A percentile compares a stretch with the other conserved stretches of the same genome.
phyloP scores from a whole-genome alignment of 495 filamentous ascomycete species.

The Daldinia childiae region DNA sequence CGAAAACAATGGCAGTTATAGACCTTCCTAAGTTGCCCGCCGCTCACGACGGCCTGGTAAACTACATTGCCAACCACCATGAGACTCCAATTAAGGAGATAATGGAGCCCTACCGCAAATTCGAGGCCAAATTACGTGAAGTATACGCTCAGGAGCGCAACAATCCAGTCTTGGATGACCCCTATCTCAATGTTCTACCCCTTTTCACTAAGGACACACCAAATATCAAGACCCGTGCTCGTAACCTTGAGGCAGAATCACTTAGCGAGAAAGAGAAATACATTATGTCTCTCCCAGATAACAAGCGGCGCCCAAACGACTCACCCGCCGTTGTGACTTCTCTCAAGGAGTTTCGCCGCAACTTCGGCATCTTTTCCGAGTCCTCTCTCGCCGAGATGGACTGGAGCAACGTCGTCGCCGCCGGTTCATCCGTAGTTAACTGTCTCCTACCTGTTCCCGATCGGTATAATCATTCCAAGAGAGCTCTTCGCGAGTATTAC shows the following conservation, averaged over 20 bases:
- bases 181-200: conserved; percentile 72
- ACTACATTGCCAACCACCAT: conserved; percentile 60
- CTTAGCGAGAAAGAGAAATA: conserved; percentile 70
- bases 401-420: conserved; percentile 80
- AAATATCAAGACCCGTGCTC: conserved; percentile 67
- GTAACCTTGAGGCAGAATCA: conserved; percentile 67
- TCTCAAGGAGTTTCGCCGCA: conserved; percentile 74
- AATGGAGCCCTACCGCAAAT: conserved; percentile 72
- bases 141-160: conserved; percentile 75
- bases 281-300: conserved; percentile 70
- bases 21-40: conserved; percentile 57
- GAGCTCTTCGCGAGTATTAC: conserved; percentile 75
- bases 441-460: conserved; percentile 75
- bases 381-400: conserved; percentile 68
- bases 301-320: conserved; percentile 66
- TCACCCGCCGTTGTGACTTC: conserved; percentile 70
- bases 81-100: conserved; percentile 64
- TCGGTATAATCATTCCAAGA: conserved; percentile 69
- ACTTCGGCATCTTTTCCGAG: conserved; percentile 84
- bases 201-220: conserved; percentile 68
- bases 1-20: conserved; percentile 47
- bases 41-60: conserved; percentile 53
- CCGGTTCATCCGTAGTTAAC: conserved; percentile 80
- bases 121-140: conserved; percentile 73
- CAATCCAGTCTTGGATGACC: conserved; percentile 66